phyloP scores from a whole-genome alignment of 2,329 filamentous ascomycete species.

The Verticillium albo-atrum region DNA sequence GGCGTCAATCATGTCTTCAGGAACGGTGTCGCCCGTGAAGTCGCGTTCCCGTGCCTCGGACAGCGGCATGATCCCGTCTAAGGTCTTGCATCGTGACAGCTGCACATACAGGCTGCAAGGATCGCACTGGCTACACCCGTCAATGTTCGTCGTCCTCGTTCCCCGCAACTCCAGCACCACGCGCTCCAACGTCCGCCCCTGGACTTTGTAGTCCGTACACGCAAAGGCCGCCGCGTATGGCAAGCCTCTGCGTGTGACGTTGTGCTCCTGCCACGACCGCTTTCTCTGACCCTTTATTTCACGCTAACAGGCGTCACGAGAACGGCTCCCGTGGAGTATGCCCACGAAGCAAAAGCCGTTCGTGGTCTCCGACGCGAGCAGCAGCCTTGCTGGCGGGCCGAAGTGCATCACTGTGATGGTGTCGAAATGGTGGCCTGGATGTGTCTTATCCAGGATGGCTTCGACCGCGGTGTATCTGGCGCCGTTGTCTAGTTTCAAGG shows the following conservation, averaged over 20 bases:
- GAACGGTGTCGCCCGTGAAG: not conserved
- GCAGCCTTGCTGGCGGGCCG: not conserved
- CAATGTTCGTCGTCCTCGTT: not conserved
- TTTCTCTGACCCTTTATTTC: not conserved
- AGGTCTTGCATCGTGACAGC: not conserved
- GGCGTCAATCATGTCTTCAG: not conserved
- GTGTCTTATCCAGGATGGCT: not conserved
- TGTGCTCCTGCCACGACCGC: not conserved
- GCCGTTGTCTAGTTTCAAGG: not conserved
- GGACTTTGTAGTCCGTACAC: not conserved
- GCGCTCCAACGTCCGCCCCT: not conserved
- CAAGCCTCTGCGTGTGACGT: not conserved
- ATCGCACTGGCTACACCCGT: not conserved
- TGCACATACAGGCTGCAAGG: not conserved
- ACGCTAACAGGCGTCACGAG: not conserved
- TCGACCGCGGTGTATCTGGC: not conserved
- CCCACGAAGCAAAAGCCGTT: not conserved
- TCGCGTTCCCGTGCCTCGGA: no score
- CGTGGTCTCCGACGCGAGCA: not conserved
- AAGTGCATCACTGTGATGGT: not conserved
- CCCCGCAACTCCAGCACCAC: not conserved
- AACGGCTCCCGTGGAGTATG: not conserved
- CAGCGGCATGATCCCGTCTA: not conserved
- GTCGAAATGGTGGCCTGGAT: not conserved
- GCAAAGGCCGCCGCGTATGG: not conserved